Base-by-base conservation (phyloP, 2,329 filamentous ascomycete species). In the Cercospora zeina region DNA sequence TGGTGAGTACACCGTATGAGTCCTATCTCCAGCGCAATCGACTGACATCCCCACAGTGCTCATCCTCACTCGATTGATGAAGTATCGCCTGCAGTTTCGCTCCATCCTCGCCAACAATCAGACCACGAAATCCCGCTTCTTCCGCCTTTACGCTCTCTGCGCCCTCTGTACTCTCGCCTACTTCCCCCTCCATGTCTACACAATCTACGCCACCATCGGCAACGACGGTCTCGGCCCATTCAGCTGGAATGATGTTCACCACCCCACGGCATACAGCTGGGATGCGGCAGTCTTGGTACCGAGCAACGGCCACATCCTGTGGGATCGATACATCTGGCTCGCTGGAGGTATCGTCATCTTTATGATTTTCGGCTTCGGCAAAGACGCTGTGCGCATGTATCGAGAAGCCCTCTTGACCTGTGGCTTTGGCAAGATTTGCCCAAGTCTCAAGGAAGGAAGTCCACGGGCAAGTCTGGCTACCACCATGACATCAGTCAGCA, bases 291-390 rank as follows among this genome's bases (percentile, higher is more conserved):
- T 78, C 30, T 81, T 80, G 62, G 70, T 82, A 1, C 79, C 81
- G 1, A 76, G 79, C 21, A 37, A 75, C 42, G 80, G 83, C 36
- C 9, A 65, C 1, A 75, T 83, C 39, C 72, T 77, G 47, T 82
- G 82, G 62, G 83, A 87, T 69, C 80, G 82, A 31, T 89, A 85
- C 84, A 77, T 83, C 19, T 80, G 83, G 51, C 75, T 88, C 9
- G 78, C 70, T 0, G 77, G 80, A 3, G 84, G 83, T 0, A 80
- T 83, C 62, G 62, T 86, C 27, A 74, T 85, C 11, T 89, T 89
- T 70, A 57, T 82, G n/a, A 83, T 87, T 68, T 89, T 89, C 66
- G 87, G 87, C 8, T 81, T 86, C 14, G 87, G 87, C 31, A 77
- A 77, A 27, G 87, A 89, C 68, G 86, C 86, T 0, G 75, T 78